Conservation (phyloP, 2,329 filamentous ascomycete species). For the Neonectria hederae region DNA sequence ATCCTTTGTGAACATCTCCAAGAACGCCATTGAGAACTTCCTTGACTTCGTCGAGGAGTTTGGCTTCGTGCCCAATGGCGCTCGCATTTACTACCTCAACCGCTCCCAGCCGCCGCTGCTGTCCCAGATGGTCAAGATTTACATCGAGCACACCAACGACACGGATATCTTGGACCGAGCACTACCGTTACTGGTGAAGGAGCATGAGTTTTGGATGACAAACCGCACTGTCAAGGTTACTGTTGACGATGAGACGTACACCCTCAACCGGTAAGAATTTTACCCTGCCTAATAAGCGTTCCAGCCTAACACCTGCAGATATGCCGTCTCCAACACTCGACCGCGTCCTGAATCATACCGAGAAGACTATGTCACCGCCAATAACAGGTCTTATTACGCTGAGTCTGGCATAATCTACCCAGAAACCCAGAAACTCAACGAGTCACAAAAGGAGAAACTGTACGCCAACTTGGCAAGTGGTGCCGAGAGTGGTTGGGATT, state of each 20-base stretch:
- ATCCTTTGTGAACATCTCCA: slow-evolving; percentile 69
- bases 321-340: slow-evolving; percentile 70
- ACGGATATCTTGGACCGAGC: slow-evolving; percentile 68
- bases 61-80: slow-evolving; percentile 75
- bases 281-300: background rate
- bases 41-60: slow-evolving; percentile 71
- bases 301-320: slow-evolving; percentile 47
- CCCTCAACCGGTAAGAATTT: slow-evolving; percentile 62
- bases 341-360: slow-evolving; percentile 74
- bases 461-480: slow-evolving; percentile 72
- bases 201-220: slow-evolving; percentile 69
- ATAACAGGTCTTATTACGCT: slow-evolving; percentile 70
- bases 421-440: slow-evolving; percentile 58
- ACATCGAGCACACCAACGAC: slow-evolving; percentile 72
- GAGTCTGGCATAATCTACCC: slow-evolving; percentile 67
- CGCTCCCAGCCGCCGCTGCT: slow-evolving; percentile 73
- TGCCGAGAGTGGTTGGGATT: slow-evolving; percentile 75
- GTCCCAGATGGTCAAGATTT: slow-evolving; percentile 71
- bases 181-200: slow-evolving; percentile 68
- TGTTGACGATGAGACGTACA: slow-evolving; percentile 58
- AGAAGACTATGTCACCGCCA: slow-evolving; percentile 73
- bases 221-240: slow-evolving; percentile 68
- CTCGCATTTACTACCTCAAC: slow-evolving; percentile 74
- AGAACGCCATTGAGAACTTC: slow-evolving; percentile 76
- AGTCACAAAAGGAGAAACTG: slow-evolving; percentile 60